Conservation (phyloP, 1,284 basidiomycete species). For the Sphagnurus paluster region DNA sequence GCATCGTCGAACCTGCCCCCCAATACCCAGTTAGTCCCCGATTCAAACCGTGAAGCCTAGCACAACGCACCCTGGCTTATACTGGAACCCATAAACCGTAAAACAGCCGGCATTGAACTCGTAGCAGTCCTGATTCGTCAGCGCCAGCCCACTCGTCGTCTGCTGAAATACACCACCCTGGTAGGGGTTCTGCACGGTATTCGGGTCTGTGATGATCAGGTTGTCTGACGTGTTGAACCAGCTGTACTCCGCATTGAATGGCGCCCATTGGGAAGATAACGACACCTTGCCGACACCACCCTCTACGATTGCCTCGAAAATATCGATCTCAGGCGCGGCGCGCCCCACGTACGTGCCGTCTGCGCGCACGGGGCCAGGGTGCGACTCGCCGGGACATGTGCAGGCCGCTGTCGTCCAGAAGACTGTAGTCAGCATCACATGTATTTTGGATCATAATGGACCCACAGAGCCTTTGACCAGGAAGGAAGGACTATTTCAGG, state of each 20-base stretch:
- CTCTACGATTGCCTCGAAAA: conserved; percentile 67
- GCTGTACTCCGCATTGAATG: conserved; percentile 48
- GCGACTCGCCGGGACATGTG: conserved; percentile 79
- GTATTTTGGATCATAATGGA: conserved; percentile 59
- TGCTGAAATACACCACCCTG: conserved; percentile 54
- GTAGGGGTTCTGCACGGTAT: conserved; percentile 42
- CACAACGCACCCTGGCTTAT: conserved; percentile 44
- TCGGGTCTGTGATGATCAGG: conserved; percentile 42
- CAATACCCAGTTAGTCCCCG: no score
- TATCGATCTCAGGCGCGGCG: conserved; percentile 84
- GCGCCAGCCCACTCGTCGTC: conserved; percentile 48
- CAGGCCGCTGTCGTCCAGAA: conserved; percentile 55
- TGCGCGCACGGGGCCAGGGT: conserved; percentile 72
- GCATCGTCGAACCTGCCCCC: conserved; percentile 57
- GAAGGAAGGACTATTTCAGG: conserved; percentile 78
- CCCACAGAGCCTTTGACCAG: conserved; percentile 78
- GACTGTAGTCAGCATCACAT: no score
- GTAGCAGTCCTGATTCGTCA: conserved; percentile 53
- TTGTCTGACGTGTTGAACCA: conserved; percentile 45
- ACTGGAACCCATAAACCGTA: conserved; percentile 51
- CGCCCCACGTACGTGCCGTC: conserved; percentile 71
- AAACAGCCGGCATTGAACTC: conserved; percentile 46
- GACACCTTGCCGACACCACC: conserved; percentile 46
- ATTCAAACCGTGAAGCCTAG: no score
- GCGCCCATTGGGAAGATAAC: conserved; percentile 64